Base-by-base conservation (phyloP, 441 rosid genomes). In the Lepidium campestre region DNA sequence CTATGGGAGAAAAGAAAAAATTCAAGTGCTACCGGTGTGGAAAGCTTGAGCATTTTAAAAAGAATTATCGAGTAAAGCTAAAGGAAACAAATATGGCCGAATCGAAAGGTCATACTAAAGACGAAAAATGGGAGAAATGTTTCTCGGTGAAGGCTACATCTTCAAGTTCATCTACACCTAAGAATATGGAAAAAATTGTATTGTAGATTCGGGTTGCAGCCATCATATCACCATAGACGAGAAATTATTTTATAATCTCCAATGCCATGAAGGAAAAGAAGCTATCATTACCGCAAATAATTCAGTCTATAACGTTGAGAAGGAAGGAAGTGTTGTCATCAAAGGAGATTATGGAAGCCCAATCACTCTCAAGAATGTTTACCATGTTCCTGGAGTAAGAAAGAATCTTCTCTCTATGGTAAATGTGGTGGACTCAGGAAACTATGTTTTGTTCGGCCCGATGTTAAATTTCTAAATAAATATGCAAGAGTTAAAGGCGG, bases 191-290 rank as follows among this genome's bases (percentile, higher is more conserved):
- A 32, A 75, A 5, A 56, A 71, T 10, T 66, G 49, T 55, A 71
- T 71, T 10, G 22, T 70, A 5, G 44, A 76, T 17, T 77, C 37
- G 2, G 41, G 60, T 42, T 77, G 52, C 22, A 54, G 11, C 6
- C 49, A 77, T 39, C 59, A 72, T 56, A 42, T 71, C 2, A 72
- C 17, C 5, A 15, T 20, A 11, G 49, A 76, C 27, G 74, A 62
- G 7, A 29, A 41, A 3, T 5, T 62, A 36, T 25, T 72, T 12
- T 62, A 37, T 4, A 27, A 56, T 22, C 7, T 48, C 48, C 46
- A 23, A 0, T 6, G 9, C 6, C 42, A 62, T 45, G 55, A 62
- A 12, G 34, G 14, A 1, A 62, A 46, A 46, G 42, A 62, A 45
- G 18, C 55, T 2, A 62, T 62, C 0, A 62, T 17, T 7, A 45